Evolutionary conservation across 768 basidiomycete genomes (phyloP).

Genomic region (Suillus placidus): DNA sequence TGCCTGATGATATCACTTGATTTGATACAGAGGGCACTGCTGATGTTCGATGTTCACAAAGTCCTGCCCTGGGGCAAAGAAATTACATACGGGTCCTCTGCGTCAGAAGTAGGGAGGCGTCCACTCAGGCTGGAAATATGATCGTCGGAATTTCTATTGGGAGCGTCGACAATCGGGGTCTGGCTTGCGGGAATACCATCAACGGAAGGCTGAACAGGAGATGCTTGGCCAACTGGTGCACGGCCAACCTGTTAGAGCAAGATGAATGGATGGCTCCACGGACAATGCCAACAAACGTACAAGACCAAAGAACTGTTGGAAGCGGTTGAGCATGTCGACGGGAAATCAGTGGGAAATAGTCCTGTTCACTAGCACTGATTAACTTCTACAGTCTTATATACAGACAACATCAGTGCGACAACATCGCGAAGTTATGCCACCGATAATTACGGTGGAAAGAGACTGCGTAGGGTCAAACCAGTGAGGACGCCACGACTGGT

Average conservation of each 20-base stretch:
- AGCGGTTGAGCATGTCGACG: background rate
- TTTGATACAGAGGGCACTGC: background rate
- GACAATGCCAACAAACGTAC: background rate
- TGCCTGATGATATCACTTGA: background rate
- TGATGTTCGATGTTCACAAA: background rate
- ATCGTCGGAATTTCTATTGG: background rate
- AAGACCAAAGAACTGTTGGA: background rate
- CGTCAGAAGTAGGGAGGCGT: background rate
- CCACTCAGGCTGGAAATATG: background rate
- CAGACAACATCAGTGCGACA: background rate
- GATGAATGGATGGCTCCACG: background rate
- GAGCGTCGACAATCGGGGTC: background rate
- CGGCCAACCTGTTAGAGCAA: background rate
- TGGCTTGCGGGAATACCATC: background rate
- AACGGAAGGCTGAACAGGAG: background rate
- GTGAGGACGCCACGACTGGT: background rate
- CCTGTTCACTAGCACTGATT: background rate
- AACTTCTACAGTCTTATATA: background rate
- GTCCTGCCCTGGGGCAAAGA: background rate
- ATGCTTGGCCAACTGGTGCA: background rate
- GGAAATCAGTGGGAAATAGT: background rate
- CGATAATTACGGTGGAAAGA: background rate
- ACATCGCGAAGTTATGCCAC: background rate
- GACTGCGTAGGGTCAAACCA: background rate
- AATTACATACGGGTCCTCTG: background rate